These are phyloP conservation scores for Aphanomyces astaci DNA, from an alignment of 352 stramenopile species.

Conservation along the genomic window DNA sequence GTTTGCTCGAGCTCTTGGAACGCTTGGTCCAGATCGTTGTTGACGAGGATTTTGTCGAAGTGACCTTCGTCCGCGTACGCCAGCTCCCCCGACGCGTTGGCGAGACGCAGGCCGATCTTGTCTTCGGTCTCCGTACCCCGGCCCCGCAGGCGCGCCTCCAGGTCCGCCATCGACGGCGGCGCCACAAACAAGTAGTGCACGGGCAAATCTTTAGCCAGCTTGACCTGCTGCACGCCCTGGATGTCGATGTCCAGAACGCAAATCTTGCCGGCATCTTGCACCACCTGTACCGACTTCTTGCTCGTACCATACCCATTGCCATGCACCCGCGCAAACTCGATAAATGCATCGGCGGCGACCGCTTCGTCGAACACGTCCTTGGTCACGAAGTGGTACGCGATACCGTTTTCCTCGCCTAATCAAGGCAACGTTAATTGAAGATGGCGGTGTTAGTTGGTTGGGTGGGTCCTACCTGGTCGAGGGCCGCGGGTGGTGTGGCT, in stretches of 20 bases:
- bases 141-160: constrained; percentile 92
- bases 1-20: constrained; percentile 60
- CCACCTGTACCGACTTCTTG: constrained; percentile 85
- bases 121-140: constrained; percentile 95
- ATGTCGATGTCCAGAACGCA: constrained; percentile 99
- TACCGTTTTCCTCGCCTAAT: constrained; percentile 89
- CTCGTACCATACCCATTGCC: constrained; percentile 97
- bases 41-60: constrained; percentile 87
- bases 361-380: constrained; percentile 90
- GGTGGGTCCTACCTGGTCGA: constrained; percentile 37
- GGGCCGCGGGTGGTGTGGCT: constrained; percentile 96
- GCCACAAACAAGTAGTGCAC: constrained; percentile 96
- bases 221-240: constrained; percentile 94
- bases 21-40: constrained; percentile 78
- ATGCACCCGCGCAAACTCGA: constrained; percentile 97
- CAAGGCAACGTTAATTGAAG: neutral
- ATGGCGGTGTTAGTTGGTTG: neutral
- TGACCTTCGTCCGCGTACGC: constrained; percentile 81
- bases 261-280: constrained; percentile 91
- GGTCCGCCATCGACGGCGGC: constrained; percentile 89
- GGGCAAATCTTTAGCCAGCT: constrained; percentile 68
- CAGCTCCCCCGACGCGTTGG: constrained; percentile 91
- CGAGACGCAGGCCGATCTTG: constrained; percentile 88
- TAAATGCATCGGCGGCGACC: constrained; percentile 92
- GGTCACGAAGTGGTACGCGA: constrained; percentile 95